A percentile compares a stretch with the other conserved stretches of the same genome.
phyloP scores from a whole-genome alignment of 371 early-diverging fungal genomes.

The Lichtheimia ornata region DNA sequence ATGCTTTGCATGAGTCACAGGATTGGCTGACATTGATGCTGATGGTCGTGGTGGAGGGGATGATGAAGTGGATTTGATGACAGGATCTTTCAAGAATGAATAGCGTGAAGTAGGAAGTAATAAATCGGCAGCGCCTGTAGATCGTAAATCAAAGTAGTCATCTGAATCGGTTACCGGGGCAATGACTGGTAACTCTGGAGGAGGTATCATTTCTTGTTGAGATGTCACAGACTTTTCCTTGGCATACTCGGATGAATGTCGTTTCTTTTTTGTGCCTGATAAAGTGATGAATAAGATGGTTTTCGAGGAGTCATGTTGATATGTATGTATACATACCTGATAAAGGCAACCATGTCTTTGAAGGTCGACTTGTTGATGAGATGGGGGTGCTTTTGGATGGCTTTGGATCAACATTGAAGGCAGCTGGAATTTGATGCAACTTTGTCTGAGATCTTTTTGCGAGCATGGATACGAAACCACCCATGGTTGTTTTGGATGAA shows the following conservation, averaged over 20 bases:
- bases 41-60: too few species aligned
- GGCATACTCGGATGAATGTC: constrained; percentile 15
- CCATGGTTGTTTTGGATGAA: constrained; percentile 11
- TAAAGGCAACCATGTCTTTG: constrained; percentile 10
- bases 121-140: constrained; percentile 7
- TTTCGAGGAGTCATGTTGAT: too few species aligned
- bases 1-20: too few species aligned
- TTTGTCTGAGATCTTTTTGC: constrained; percentile 14
- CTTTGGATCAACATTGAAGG: constrained; percentile 8
- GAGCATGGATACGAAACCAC: constrained; percentile 21
- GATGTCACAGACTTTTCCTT: constrained; percentile 3
- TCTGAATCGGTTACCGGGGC: constrained; percentile 3
- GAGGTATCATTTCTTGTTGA: constrained; percentile 11
- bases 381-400: constrained; percentile 28
- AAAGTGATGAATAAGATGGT: too few species aligned
- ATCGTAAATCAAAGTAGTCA: constrained; percentile 23
- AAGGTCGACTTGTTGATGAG: constrained; percentile 13
- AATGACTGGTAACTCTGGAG: constrained; percentile 3
- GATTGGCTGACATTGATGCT: too few species aligned
- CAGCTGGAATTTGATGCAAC: constrained; percentile 1
- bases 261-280: constrained; percentile 9
- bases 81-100: neutral
- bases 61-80: too few species aligned
- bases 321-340: too few species aligned
- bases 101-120: constrained; percentile 8